A percentile compares a stretch with the other conserved stretches of the same genome.
Evolutionary conservation across 768 basidiomycete species (phyloP).

Genomic region (Boletus rubropictus): DNA sequence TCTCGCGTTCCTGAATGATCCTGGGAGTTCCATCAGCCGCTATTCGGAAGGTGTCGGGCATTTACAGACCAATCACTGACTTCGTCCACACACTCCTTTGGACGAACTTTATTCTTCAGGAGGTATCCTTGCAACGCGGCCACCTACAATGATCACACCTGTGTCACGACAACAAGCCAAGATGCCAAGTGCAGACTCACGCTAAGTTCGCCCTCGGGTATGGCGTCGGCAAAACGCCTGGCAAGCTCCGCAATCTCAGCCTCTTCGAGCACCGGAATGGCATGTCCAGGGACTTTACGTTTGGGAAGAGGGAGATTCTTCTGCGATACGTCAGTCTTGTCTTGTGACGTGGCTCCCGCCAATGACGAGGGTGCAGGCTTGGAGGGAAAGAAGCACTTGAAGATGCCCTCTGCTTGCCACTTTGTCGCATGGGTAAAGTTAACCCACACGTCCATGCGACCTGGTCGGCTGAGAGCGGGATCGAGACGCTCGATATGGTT

Average conservation of each 20-base stretch:
- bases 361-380: slow-evolving; percentile 26
- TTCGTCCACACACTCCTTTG: slow-evolving; percentile 77
- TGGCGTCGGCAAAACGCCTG: slow-evolving; percentile 74
- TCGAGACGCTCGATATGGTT: slow-evolving; percentile 94
- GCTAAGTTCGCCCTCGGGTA: slow-evolving; percentile 84
- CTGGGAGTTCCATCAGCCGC: slow-evolving; percentile 22
- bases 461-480: slow-evolving; percentile 80
- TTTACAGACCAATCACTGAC: slow-evolving; percentile 58
- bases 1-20: slow-evolving; percentile 75
- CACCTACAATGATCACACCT: slow-evolving; percentile 41
- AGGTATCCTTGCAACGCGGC: slow-evolving; percentile 82
- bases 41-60: slow-evolving; percentile 4
- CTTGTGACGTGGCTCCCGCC: slow-evolving; percentile 12
- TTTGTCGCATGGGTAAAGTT: slow-evolving; percentile 88
- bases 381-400: slow-evolving; percentile 90
- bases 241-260: slow-evolving; percentile 73
- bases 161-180: not conserved
- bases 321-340: slow-evolving; percentile 46
- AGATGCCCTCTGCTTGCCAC: slow-evolving; percentile 90
- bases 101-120: slow-evolving; percentile 86
- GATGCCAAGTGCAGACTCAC: slow-evolving; percentile 39
- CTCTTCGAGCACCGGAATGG: slow-evolving; percentile 67
- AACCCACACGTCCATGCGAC: slow-evolving; percentile 90
- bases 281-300: slow-evolving; percentile 52
- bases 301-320: slow-evolving; percentile 63